Base-by-base conservation (phyloP, 495 filamentous ascomycete species). In the Cetradonia linearis region DNA sequence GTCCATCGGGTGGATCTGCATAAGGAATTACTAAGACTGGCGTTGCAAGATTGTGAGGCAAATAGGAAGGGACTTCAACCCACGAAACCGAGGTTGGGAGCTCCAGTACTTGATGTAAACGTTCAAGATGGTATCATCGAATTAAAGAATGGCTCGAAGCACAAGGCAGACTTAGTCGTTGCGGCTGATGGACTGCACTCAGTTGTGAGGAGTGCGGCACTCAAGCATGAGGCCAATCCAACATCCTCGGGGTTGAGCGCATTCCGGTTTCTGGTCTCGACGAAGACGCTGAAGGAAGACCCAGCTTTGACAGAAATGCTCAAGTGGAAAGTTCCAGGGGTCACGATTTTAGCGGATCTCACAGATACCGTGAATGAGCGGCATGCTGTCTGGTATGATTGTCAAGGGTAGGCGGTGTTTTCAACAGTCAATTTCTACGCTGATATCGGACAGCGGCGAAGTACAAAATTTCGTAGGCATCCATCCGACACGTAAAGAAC, bases 1-100 rank as follows among this genome's bases (percentile, higher is more conserved):
- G 68, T 77, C n/a, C 78, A 83, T 69, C 70, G 81, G 3, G 76
- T 78, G 2, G 80, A 79, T 70, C 61, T 75, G 61, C 77, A 81
- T 68, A 65, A 64, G 1, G 77, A 76, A 55, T 62, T 84, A 33
- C 63, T 72, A 56, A 58, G 68, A 16, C 50, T 72, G 20, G 75
- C 74, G 0, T 65, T 67, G 5, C 60, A 66, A 0, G 60, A 56
- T 3, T 65, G 68, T 1, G 28, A 34, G 4, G 66, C 61, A 0
- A 62, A 52, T 25, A 63, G 68, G 2, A 59, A 56, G 23, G 69
- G 67, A 13, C 71, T 68, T 8, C 63, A 64, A 42, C 60, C 42
- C 34, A 30, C 79, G 28, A 64, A 68, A 9, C 52, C 67, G 8
- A 44, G 27, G 3, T 55, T 65, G 25, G n/a, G 27, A 11, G 61